Evolutionary conservation across 2,329 filamentous ascomycete species (phyloP).

Genomic region (Canariomyces notabilis): DNA sequence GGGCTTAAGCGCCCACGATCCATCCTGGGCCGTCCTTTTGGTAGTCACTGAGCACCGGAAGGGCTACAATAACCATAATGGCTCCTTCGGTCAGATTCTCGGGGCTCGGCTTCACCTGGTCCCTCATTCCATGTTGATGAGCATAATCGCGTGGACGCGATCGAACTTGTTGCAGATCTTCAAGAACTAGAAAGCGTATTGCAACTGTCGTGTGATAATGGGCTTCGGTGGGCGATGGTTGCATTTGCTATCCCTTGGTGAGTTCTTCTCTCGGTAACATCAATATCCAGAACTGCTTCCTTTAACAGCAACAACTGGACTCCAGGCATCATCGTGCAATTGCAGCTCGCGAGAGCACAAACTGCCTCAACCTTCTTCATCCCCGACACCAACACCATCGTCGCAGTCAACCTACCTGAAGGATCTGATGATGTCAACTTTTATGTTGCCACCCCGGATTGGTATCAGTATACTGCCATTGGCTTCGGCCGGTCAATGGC

Average conservation of each 20-base stretch:
- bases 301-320: neutral
- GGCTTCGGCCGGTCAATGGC: constrained; percentile 26
- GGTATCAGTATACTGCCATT: constrained; percentile 25
- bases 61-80: too few species aligned
- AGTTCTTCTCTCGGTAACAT: neutral
- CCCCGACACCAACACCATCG: constrained; percentile 21
- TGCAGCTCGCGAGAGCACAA: constrained; percentile 7
- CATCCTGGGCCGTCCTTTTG: too few species aligned
- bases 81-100: too few species aligned
- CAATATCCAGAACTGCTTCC: neutral
- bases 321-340: constrained; percentile 8
- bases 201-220: too few species aligned
- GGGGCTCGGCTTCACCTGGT: too few species aligned
- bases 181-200: too few species aligned
- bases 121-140: too few species aligned
- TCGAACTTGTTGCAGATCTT: too few species aligned
- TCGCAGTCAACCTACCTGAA: constrained; percentile 24
- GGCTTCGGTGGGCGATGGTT: neutral
- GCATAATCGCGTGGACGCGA: too few species aligned
- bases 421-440: constrained; percentile 27
- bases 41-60: too few species aligned
- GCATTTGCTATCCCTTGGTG: constrained; percentile 8
- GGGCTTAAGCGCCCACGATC: neutral
- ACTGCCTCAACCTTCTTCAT: constrained; percentile 21
- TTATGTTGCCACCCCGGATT: constrained; percentile 22